phyloP scores from a whole-genome alignment of 1,284 basidiomycete species.

The Tilletiopsis washingtonensis region DNA sequence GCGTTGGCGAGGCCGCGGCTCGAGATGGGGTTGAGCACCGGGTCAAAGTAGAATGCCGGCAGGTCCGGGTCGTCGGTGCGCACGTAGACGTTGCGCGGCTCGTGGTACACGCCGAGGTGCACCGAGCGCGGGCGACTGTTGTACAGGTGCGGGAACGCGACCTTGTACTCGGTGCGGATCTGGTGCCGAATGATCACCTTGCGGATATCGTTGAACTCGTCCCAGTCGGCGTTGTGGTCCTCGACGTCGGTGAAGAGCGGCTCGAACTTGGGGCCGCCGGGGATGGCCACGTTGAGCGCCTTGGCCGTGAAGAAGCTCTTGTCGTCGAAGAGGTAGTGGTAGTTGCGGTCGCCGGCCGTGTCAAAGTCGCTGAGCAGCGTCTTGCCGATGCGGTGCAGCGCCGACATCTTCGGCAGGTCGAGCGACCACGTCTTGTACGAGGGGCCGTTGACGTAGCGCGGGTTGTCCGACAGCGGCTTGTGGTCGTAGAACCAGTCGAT shows the following conservation, averaged over 20 bases:
- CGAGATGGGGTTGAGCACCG: constrained; percentile 69
- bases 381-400: constrained; percentile 87
- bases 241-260: constrained; percentile 73
- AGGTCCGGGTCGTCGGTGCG: constrained; percentile 97
- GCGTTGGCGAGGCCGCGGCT: constrained; percentile 26
- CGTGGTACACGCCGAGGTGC: constrained; percentile 82
- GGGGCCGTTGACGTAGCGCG: constrained; percentile 72
- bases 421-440: constrained; percentile 92
- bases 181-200: constrained; percentile 99
- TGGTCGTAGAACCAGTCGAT: constrained; percentile 99
- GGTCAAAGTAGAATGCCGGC: constrained; percentile 99
- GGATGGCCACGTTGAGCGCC: constrained; percentile 89
- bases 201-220: constrained; percentile 99
- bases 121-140: constrained; percentile 96
- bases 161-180: constrained; percentile 97
- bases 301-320: constrained; percentile 98
- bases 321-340: constrained; percentile 84
- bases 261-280: constrained; percentile 89
- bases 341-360: constrained; percentile 74
- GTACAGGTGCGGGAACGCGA: constrained; percentile 98
- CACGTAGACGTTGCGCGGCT: constrained; percentile 95
- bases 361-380: constrained; percentile 86
- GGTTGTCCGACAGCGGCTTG: constrained; percentile 79
- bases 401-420: constrained; percentile 87
- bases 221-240: constrained; percentile 97